Conservation (phyloP, 306 rosid genomes). For the Trifolium dubium region DNA sequence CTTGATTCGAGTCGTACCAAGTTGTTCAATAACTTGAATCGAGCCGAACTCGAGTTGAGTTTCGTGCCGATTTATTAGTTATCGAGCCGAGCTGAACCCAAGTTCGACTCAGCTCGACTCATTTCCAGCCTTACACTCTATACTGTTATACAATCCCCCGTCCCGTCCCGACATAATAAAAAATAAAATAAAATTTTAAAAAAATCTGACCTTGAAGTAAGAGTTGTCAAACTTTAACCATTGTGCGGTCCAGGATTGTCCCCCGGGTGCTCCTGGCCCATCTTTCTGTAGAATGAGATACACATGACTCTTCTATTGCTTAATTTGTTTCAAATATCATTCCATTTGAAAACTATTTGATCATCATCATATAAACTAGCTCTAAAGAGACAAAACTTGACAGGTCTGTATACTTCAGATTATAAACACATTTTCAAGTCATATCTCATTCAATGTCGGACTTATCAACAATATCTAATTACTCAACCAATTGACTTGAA, state of each 20-base stretch:
- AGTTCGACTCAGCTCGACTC: too few relatives aligned
- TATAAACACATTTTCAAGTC: too few relatives aligned
- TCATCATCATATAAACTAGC: constrained; percentile 16
- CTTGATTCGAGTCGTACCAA: too few relatives aligned
- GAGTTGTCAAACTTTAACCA: constrained; percentile 98
- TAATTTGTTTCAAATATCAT: background rate
- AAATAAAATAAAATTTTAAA: background rate
- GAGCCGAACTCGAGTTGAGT: too few relatives aligned
- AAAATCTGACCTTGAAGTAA: constrained; percentile 77
- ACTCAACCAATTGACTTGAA: background rate
- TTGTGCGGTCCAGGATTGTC: constrained; percentile 94
- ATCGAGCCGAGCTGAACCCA: too few relatives aligned
- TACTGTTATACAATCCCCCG: background rate
- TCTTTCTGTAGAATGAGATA: constrained; percentile 67
- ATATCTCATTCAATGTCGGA: too few relatives aligned
- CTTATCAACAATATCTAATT: too few relatives aligned
- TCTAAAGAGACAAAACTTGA: background rate
- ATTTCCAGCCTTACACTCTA: too few relatives aligned
- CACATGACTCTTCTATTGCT: constrained; percentile 37
- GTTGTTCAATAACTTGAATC: too few relatives aligned
- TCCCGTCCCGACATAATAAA: too few relatives aligned
- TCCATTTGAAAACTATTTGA: constrained; percentile 12
- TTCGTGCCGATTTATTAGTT: too few relatives aligned
- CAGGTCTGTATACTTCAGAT: background rate
- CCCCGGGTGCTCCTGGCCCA: constrained; percentile 99